Conservation (phyloP, 352 stramenopile species). For the Lagenidium sp. region DNA sequence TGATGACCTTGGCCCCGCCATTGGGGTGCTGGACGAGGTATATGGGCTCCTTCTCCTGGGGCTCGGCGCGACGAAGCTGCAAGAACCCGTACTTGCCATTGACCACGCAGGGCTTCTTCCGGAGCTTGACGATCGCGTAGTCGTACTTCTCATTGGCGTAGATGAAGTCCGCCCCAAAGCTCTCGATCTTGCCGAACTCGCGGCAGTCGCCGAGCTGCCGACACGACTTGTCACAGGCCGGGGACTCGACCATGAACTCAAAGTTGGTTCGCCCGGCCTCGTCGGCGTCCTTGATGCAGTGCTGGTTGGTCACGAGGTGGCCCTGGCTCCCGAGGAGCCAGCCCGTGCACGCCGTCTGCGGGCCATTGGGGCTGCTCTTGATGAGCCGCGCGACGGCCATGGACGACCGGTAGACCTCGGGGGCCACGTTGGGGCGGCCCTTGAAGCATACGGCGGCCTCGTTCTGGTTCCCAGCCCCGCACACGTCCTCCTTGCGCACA, state of each 20-base stretch:
- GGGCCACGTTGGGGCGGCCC: constrained; percentile 8
- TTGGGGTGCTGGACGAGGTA: constrained; percentile 23
- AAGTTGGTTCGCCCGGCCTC: constrained; percentile 13
- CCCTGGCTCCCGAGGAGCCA: constrained; percentile 25
- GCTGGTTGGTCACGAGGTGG: constrained; percentile 29
- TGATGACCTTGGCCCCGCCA: constrained; percentile 22
- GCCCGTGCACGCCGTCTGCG: constrained; percentile 20
- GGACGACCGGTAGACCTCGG: constrained; percentile 13
- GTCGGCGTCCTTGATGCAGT: constrained; percentile 20
- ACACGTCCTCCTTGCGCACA: constrained; percentile 19
- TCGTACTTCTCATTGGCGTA: constrained; percentile 26
- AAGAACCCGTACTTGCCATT: constrained; percentile 25
- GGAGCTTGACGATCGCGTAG: constrained; percentile 29
- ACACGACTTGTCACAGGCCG: constrained; percentile 18
- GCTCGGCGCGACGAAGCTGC: constrained; percentile 7
- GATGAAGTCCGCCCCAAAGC: constrained; percentile 16
- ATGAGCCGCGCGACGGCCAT: constrained; percentile 23
- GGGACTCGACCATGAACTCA: constrained; percentile 21
- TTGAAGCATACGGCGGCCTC: constrained; percentile 23
- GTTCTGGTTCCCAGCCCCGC: constrained; percentile 22
- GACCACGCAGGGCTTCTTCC: constrained; percentile 14
- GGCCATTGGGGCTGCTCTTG: constrained; percentile 8
- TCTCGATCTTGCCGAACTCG: constrained; percentile 19
- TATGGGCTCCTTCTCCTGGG: constrained; percentile 15
- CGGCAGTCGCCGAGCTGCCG: constrained; percentile 15